These are phyloP conservation scores for Waltergamsia citrina DNA, from an alignment of 2,329 filamentous ascomycete species.

Conservation along the genomic window DNA sequence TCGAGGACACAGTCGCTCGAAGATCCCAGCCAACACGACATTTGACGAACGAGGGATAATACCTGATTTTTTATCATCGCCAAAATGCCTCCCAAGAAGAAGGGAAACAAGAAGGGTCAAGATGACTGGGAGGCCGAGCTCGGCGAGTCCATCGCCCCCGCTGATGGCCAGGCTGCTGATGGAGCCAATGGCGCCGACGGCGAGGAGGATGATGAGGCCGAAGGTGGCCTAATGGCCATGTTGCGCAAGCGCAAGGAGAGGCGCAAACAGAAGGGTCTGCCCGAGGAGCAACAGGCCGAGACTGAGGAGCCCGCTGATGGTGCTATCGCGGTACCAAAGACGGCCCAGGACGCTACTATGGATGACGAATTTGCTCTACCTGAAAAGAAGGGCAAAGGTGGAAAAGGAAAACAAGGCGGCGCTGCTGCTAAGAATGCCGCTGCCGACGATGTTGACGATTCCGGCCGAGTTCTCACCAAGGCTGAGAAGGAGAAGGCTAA, in stretches of 20 bases:
- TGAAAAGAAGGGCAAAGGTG: conserved; percentile 55
- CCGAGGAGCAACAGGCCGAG: conserved; percentile 60
- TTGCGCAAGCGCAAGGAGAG: conserved; percentile 76
- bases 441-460: conserved; percentile 40
- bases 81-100: conserved; percentile 90
- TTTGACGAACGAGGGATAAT: too few species aligned
- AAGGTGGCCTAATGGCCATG: conserved; percentile 65
- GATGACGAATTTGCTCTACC: conserved; percentile 81
- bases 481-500: conserved; percentile 97
- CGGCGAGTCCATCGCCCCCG: conserved; percentile 64
- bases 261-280: conserved; percentile 79
- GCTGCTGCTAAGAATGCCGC: conserved; percentile 31
- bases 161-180: conserved; percentile 23
- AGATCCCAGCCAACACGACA: too few species aligned
- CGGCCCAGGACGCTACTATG: conserved; percentile 68
- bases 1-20: too few species aligned
- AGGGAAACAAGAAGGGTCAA: conserved; percentile 70
- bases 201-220: conserved; percentile 41
- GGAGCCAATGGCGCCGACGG: conserved; percentile 31
- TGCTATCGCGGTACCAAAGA: too few species aligned
- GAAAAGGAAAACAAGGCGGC: conserved; percentile 33
- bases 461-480: conserved; percentile 78
- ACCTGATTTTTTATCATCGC: conserved; percentile 12
- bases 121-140: conserved; percentile 95
- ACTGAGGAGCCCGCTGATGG: conserved; percentile 47